phyloP scores from a whole-genome alignment of 495 filamentous ascomycete species.

The Trichoderma gamsii region DNA sequence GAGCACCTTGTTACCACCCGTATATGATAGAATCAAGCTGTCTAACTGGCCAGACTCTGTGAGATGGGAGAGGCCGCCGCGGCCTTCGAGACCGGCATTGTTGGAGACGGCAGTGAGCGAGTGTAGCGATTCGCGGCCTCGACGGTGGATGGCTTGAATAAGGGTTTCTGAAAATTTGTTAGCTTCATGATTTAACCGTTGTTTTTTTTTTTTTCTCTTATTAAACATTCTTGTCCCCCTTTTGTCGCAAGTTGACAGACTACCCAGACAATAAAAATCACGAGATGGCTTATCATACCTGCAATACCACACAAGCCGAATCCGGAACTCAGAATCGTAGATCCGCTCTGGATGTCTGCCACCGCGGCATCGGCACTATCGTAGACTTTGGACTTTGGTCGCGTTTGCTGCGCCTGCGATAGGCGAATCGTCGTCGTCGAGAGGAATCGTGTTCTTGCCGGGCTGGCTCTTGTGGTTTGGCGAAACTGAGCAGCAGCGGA shows the following conservation, averaged over 20 bases:
- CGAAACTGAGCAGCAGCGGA: not conserved
- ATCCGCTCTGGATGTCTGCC: slow-evolving; percentile 52
- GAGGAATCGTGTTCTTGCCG: not conserved
- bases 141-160: slow-evolving; percentile 42
- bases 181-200: slow-evolving; percentile 1
- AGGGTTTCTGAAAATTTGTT: slow-evolving; percentile 34
- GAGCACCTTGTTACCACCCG: slow-evolving; percentile 59
- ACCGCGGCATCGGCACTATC: slow-evolving; percentile 55
- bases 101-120: slow-evolving; percentile 59
- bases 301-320: slow-evolving; percentile 59
- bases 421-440: not conserved
- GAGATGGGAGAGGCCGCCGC: slow-evolving; percentile 50
- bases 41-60: slow-evolving; percentile 50
- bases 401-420: not conserved
- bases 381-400: slow-evolving; percentile 44
- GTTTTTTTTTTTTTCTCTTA: not conserved
- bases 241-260: too few relatives aligned
- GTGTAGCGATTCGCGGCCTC: slow-evolving; percentile 41
- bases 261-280: slow-evolving; percentile 10
- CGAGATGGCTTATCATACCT: slow-evolving; percentile 31
- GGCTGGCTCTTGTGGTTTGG: not conserved
- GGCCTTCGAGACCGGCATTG: slow-evolving; percentile 53
- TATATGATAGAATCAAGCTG: slow-evolving; percentile 54
- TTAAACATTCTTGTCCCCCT: not conserved
- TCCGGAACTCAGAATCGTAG: slow-evolving; percentile 52